Base-by-base conservation (phyloP, 2,329 filamentous ascomycete species). In the Xylaria sp. region DNA sequence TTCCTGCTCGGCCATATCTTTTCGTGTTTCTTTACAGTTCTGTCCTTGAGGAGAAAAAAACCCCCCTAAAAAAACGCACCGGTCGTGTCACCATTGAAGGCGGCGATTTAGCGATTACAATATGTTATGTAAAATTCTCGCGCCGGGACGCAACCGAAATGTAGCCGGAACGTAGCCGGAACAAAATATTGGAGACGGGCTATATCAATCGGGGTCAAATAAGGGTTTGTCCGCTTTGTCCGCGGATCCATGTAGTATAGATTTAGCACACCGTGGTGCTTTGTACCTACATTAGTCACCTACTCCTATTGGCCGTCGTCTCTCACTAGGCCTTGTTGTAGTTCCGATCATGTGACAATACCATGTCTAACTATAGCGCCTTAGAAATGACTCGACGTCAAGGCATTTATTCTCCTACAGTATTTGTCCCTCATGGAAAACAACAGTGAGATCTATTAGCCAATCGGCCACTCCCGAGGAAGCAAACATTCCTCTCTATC, bases 401-500 rank as follows among this genome's bases (percentile, higher is more conserved):
- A 3, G 58, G 33, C 38, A 36, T 53, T 20, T 5, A 13, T 25
- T 38, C n/a, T 51, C 45, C 10, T n/a, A n/a, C n/a, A n/a, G n/a
- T 38, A 29, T 51, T 25, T 47, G 29, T 39, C 33, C n/a, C n/a
- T 20, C 31, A 38, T 29, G 5, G 2, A 33, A 51, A 42, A 51
- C 22, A 17, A 20, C 31, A 39, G 42, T 22, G 33, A 50, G n/a
- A 2, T 53, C 33, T 20, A 36, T 50, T 20, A 10, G 22, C 22
- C 51, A 29, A 57, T 10, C 44, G 27, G 51, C 31, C 49, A 25
- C 25, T 31, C 11, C n/a, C 25, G 17, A 10, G 20, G 44, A 57
- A 62, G 47, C 50, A 36, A 36, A n/a, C n/a, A n/a, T n/a, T 5
- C 47, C 47, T 44, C 58, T 51, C 36, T 27, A n/a, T 54, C 39